Evolutionary conservation across 192 early-diverging fungal species (phyloP).

Genomic region (Thoreauomyces humboldtii): DNA sequence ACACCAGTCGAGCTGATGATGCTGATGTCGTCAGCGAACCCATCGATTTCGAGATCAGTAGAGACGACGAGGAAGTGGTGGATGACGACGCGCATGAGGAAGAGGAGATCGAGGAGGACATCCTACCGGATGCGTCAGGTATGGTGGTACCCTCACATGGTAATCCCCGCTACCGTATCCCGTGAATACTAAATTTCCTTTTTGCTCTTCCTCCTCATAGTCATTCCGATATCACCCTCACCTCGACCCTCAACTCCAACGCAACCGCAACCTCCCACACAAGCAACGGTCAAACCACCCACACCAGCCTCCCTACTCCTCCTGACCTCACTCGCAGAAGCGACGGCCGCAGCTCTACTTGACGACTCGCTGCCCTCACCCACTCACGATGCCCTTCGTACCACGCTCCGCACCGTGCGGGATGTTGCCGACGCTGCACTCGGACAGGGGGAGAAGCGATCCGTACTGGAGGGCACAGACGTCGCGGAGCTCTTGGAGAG

Average conservation of each 20-base stretch:
- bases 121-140: too few relatives aligned
- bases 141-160: too few relatives aligned
- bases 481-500: slow-evolving; percentile 23
- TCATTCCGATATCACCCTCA: background rate
- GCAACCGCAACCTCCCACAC: too few relatives aligned
- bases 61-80: slow-evolving; percentile 23
- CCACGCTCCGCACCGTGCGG: slow-evolving; percentile 14
- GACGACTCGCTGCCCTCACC: background rate
- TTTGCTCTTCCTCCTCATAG: background rate
- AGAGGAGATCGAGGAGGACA: too few relatives aligned
- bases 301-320: too few relatives aligned
- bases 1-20: too few relatives aligned
- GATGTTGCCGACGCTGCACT: slow-evolving; percentile 11
- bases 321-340: too few relatives aligned
- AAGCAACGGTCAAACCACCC: too few relatives aligned
- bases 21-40: too few relatives aligned
- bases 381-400: slow-evolving; percentile 4
- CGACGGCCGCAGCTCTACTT: background rate
- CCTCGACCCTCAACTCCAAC: background rate
- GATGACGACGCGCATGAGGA: slow-evolving; percentile 26
- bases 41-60: too few relatives aligned
- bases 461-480: background rate
- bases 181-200: slow-evolving; percentile 14
- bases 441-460: background rate
- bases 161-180: too few relatives aligned